These are phyloP conservation scores for Huntiella savannae DNA, from an alignment of 2,329 filamentous ascomycete species.

Conservation along the genomic window DNA sequence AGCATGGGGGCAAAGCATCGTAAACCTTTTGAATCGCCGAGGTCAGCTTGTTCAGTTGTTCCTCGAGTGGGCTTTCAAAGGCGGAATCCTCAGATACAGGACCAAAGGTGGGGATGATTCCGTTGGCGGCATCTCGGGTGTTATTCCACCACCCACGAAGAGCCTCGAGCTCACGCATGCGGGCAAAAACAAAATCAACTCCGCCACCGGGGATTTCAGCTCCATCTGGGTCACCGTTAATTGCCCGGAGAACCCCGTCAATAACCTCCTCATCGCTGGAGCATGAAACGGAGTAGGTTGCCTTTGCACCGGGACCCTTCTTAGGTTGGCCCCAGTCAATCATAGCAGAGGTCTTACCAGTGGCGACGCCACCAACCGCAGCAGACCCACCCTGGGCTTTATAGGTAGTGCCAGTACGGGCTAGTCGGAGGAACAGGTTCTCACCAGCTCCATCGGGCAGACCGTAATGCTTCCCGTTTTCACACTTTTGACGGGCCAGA, in stretches of 20 bases:
- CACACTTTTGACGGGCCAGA: conserved; percentile 86
- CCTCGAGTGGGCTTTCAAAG: conserved; percentile 21
- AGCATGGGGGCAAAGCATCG: conserved; percentile 41
- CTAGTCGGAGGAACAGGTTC: conserved; percentile 73
- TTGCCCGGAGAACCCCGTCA: conserved; percentile 35
- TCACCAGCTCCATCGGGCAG: conserved; percentile 61
- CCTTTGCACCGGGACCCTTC: conserved; percentile 36
- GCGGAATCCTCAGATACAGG: conserved; percentile 12
- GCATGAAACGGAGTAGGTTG: conserved; percentile 38
- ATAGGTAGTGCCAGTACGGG: conserved; percentile 41
- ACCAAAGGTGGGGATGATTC: conserved; percentile 14
- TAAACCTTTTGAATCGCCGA: conserved; percentile 36
- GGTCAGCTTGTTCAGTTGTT: conserved; percentile 26
- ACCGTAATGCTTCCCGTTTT: conserved; percentile 77
- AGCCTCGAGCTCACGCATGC: conserved; percentile 46
- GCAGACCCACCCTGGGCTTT: conserved; percentile 39
- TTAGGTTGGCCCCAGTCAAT: conserved; percentile 77
- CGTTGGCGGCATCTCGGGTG: conserved; percentile 23
- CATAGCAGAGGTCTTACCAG: conserved; percentile 49
- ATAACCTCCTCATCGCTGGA: conserved; percentile 39
- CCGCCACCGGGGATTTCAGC: conserved; percentile 37
- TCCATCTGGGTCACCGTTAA: conserved; percentile 38
- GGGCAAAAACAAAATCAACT: conserved; percentile 48
- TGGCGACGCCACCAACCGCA: conserved; percentile 34
- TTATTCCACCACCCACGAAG: conserved; percentile 50